Conservation (phyloP, 352 stramenopile species). For the Pythium chondricola region DNA sequence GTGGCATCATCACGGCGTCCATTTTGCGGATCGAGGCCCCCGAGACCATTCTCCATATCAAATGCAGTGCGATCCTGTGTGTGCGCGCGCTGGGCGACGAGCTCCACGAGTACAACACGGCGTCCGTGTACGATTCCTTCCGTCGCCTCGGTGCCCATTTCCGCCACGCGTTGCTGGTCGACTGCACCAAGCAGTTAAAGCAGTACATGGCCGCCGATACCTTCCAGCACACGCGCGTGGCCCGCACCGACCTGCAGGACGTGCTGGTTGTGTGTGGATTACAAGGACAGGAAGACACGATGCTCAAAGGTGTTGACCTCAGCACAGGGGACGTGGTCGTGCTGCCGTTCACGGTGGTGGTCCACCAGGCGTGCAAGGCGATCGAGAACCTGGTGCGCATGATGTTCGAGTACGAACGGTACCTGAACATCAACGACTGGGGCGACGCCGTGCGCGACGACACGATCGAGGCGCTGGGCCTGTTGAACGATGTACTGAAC, state of each 20-base stretch:
- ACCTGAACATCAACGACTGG: conserved; percentile 78
- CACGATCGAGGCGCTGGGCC: conserved; percentile 65
- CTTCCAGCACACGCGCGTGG: conserved; percentile 51
- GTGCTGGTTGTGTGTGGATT: conserved; percentile 53
- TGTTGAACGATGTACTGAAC: conserved; percentile 67
- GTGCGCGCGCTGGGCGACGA: conserved; percentile 60
- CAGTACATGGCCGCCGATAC: conserved; percentile 63
- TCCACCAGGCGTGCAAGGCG: conserved; percentile 54
- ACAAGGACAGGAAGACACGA: conserved; percentile 38
- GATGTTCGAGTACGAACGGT: conserved; percentile 77
- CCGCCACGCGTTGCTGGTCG: conserved; percentile 42
- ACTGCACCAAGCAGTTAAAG: conserved; percentile 63
- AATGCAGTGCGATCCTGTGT: conserved; percentile 49
- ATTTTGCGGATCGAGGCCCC: conserved; percentile 49
- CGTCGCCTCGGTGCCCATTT: conserved; percentile 52
- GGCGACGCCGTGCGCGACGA: conserved; percentile 68
- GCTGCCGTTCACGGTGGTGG: conserved; percentile 58
- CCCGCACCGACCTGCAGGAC: conserved; percentile 31
- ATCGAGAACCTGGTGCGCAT: conserved; percentile 57
- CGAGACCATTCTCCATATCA: conserved; percentile 63
- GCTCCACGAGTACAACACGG: conserved; percentile 69
- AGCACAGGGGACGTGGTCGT: conserved; percentile 28
- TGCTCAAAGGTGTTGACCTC: conserved; percentile 57
- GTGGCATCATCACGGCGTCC: conserved; percentile 56
- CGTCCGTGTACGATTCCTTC: conserved; percentile 62